These are phyloP conservation scores for Kitagawia praeruptora DNA, from an alignment of 129 eudicot species.

Conservation along the genomic window DNA sequence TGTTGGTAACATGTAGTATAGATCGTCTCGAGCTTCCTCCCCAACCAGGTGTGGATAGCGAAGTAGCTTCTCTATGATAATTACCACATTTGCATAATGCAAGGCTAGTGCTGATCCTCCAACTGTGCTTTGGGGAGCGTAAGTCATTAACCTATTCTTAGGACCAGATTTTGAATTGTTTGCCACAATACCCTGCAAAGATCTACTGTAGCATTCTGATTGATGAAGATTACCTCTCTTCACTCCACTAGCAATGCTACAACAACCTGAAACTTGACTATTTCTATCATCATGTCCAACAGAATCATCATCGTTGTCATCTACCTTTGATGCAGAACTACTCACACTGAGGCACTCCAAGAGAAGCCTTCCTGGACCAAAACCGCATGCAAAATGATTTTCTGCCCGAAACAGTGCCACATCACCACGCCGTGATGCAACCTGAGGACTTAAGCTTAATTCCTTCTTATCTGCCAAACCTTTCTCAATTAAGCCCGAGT, in stretches of 20 bases:
- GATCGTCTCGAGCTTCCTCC: slow-evolving; percentile 85
- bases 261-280: slow-evolving; percentile 57
- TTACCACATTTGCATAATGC: slow-evolving; percentile 88
- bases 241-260: slow-evolving; percentile 40
- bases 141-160: slow-evolving; percentile 34
- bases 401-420: slow-evolving; percentile 35
- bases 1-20: slow-evolving; percentile 84
- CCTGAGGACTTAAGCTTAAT: slow-evolving; percentile 2
- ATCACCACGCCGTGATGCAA: slow-evolving; percentile 32
- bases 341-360: slow-evolving; percentile 81
- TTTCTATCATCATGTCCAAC: slow-evolving; percentile 38
- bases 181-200: slow-evolving; percentile 14
- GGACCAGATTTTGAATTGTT: slow-evolving; percentile 22
- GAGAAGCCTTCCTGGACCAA: slow-evolving; percentile 79
- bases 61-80: slow-evolving; percentile 76
- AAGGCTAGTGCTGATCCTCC: slow-evolving; percentile 94
- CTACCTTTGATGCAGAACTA: slow-evolving; percentile 57
- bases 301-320: slow-evolving; percentile 48
- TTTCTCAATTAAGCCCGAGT: slow-evolving; percentile 31
- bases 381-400: slow-evolving; percentile 64
- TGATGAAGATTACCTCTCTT: slow-evolving; percentile 33
- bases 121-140: slow-evolving; percentile 60
- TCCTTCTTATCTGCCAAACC: slow-evolving; percentile 19
- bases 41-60: slow-evolving; percentile 88
- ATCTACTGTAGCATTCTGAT: slow-evolving; percentile 27